Evolutionary conservation across 2,329 filamentous ascomycete species (phyloP).

Genomic region (Emmonsia crescens): DNA sequence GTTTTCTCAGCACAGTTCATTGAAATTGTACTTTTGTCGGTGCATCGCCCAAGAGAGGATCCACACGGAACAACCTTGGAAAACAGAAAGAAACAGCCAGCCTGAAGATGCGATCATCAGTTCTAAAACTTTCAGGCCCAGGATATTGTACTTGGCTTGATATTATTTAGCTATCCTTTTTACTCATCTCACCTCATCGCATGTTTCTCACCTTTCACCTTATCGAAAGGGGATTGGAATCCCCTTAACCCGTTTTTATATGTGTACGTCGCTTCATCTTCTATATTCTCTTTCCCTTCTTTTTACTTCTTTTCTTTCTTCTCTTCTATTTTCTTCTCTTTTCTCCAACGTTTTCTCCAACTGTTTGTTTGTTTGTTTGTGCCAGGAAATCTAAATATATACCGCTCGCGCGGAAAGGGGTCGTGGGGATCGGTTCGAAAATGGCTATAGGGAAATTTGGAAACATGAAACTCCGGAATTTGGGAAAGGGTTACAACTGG

Average conservation of each 20-base stretch:
- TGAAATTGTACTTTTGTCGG: background rate
- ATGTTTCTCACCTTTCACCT: background rate
- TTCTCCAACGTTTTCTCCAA: background rate
- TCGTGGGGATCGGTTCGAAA: slow-evolving; percentile 9
- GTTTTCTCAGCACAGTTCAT: background rate
- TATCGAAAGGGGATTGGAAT: background rate
- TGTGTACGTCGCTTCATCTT: background rate
- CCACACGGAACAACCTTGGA: background rate
- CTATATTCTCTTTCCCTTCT: slow-evolving; percentile 5
- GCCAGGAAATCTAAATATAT: slow-evolving; percentile 9
- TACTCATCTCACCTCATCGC: background rate
- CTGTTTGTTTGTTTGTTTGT: slow-evolving; percentile 11
- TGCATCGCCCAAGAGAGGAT: background rate
- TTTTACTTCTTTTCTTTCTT: slow-evolving; percentile 11
- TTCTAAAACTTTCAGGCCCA: background rate
- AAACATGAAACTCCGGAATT: background rate
- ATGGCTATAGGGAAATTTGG: slow-evolving; percentile 3
- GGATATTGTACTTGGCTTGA: background rate
- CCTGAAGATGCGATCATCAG: background rate
- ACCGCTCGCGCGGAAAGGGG: slow-evolving; percentile 15
- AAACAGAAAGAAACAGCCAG: background rate
- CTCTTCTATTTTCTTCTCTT: slow-evolving; percentile 12
- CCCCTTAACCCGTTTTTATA: background rate
- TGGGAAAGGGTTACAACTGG: background rate
- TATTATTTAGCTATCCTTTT: background rate